A percentile compares a stretch with the other conserved stretches of the same genome.
phyloP scores from a whole-genome alignment of 2,329 filamentous ascomycete genomes.

The Thermothelomyces thermophilus region DNA sequence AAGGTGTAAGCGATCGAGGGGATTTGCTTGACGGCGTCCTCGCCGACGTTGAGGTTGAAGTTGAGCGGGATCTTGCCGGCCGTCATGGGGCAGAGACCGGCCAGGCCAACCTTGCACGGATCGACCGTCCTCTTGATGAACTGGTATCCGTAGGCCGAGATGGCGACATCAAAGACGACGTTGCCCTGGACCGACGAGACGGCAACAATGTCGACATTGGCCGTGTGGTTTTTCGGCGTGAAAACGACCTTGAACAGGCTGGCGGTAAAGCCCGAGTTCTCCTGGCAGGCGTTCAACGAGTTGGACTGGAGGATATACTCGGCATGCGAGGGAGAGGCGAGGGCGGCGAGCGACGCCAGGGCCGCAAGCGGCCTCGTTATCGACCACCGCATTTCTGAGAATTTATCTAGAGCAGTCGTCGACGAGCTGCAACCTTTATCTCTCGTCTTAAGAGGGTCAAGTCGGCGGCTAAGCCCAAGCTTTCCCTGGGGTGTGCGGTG shows the following conservation, averaged over 20 bases:
- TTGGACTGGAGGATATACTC: slow-evolving; percentile 61
- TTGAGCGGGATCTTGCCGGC: slow-evolving; percentile 72
- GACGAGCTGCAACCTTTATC: not conserved
- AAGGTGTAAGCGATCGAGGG: slow-evolving; percentile 83
- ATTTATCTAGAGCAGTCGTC: not conserved
- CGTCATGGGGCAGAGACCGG: slow-evolving; percentile 85
- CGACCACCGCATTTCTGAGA: slow-evolving; percentile 41
- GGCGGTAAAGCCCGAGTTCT: slow-evolving; percentile 78
- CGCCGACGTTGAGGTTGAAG: slow-evolving; percentile 58
- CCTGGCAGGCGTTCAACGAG: slow-evolving; percentile 79
- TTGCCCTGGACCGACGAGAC: slow-evolving; percentile 77
- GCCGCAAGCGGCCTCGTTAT: slow-evolving; percentile 39
- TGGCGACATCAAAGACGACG: slow-evolving; percentile 67
- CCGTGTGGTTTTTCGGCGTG: slow-evolving; percentile 65
- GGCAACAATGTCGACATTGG: slow-evolving; percentile 69
- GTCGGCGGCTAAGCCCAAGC: not conserved
- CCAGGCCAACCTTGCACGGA: slow-evolving; percentile 64
- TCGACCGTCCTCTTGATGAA: slow-evolving; percentile 62
- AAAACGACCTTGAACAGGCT: slow-evolving; percentile 82
- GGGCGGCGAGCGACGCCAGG: slow-evolving; percentile 38
- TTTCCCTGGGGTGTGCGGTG: not conserved
- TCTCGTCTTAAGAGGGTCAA: slow-evolving; percentile 3
- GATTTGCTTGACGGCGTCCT: slow-evolving; percentile 55
- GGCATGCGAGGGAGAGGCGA: slow-evolving; percentile 46
- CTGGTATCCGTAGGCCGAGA: slow-evolving; percentile 77